Conservation (phyloP, 768 basidiomycete species). For the Phaeotremella skinneri region DNA sequence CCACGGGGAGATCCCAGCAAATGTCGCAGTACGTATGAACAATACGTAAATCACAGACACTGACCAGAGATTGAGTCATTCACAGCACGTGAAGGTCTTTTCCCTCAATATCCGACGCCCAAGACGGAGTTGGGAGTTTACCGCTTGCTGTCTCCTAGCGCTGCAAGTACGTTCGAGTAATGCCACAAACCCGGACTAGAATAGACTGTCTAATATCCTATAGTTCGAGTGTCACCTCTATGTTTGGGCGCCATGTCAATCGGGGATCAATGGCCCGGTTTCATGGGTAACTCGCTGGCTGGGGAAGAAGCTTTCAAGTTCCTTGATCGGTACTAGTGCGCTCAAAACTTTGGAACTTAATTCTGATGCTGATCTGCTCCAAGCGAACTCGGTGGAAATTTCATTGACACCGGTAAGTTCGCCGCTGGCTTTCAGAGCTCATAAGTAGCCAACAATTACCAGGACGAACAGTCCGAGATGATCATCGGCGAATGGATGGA, state of each 20-base stretch:
- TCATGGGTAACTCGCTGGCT: constrained; percentile 30
- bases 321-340: constrained; percentile 21
- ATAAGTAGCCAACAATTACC: too few relatives aligned
- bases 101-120: constrained; percentile 20
- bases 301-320: constrained; percentile 28
- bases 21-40: too few relatives aligned
- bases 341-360: neutral
- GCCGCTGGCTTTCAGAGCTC: too few relatives aligned
- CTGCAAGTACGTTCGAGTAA: too few relatives aligned
- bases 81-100: too few relatives aligned
- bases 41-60: too few relatives aligned
- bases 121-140: constrained; percentile 30
- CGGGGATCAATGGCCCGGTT: constrained; percentile 52
- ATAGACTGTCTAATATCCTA: too few relatives aligned
- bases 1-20: too few relatives aligned
- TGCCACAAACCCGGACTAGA: too few relatives aligned
- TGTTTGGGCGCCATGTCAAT: constrained; percentile 54
- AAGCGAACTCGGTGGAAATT: constrained; percentile 57
- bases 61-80: too few relatives aligned
- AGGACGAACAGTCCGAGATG: constrained; percentile 59
- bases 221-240: constrained; percentile 53
- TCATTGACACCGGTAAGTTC: constrained; percentile 59
- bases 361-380: neutral
- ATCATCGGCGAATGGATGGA: constrained; percentile 60
- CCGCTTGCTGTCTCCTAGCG: too few relatives aligned